A percentile compares a stretch with the other conserved stretches of the same genome.
Conservation (phyloP, 1,139 yeast species). For the Saccharomycopsis crataegensis region DNA sequence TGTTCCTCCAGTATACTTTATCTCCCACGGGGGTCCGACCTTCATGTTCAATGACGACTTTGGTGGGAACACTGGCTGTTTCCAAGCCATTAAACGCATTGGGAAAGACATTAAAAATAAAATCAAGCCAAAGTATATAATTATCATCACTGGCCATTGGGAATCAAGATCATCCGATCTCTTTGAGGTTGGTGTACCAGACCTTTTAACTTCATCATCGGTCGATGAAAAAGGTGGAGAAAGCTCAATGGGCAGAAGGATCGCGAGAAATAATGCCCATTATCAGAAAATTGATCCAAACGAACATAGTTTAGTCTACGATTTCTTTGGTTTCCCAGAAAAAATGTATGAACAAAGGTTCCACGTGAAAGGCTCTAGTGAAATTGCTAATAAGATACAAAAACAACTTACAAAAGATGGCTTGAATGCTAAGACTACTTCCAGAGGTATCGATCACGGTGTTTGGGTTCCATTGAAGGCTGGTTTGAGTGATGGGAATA, state of each 20-base stretch:
- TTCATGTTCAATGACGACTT: conserved; percentile 44
- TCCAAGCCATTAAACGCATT: conserved; percentile 38
- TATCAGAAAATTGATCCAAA: conserved; percentile 13
- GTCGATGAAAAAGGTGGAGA: background rate
- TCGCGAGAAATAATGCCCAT: background rate
- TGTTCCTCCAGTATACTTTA: conserved; percentile 47
- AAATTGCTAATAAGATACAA: conserved; percentile 40
- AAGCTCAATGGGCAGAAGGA: conserved; percentile 15
- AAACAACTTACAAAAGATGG: conserved; percentile 36
- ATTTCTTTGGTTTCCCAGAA: conserved; percentile 64
- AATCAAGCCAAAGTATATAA: conserved; percentile 55
- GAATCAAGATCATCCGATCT: conserved; percentile 34
- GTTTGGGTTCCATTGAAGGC: conserved; percentile 75
- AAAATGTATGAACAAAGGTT: conserved; percentile 58
- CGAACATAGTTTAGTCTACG: conserved; percentile 42
- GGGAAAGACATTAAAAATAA: conserved; percentile 44
- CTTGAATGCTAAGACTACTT: conserved; percentile 35
- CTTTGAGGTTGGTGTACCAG: conserved; percentile 46
- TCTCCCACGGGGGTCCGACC: conserved; percentile 78
- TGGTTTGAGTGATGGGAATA: conserved; percentile 40
- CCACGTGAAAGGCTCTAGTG: conserved; percentile 38
- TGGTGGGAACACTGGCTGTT: conserved; percentile 53
- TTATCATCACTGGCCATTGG: conserved; percentile 75
- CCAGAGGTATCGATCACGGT: conserved; percentile 74
- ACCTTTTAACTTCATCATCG: conserved; percentile 16